phyloP scores from a whole-genome alignment of 2,329 filamentous ascomycete species.

The Sporothrix mexicana region DNA sequence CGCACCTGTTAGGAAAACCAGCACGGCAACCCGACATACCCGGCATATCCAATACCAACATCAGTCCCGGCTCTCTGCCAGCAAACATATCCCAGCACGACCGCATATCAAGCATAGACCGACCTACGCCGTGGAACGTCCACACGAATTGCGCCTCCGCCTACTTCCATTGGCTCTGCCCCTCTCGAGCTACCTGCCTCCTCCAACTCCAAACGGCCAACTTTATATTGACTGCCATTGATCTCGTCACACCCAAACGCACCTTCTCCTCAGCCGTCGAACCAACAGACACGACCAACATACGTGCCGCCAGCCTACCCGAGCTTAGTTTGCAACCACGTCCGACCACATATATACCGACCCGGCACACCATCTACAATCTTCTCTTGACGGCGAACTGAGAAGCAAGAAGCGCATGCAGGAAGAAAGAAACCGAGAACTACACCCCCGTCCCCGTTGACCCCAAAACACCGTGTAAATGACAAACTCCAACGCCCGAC shows the following conservation, averaged over 20 bases:
- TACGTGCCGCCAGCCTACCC: no score
- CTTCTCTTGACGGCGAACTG: background rate
- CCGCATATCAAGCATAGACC: conserved; percentile 9
- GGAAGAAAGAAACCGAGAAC: background rate
- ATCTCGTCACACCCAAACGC: background rate
- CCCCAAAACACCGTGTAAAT: conserved; percentile 45
- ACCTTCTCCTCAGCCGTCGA: background rate
- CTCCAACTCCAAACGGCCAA: background rate
- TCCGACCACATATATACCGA: background rate
- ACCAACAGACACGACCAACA: background rate
- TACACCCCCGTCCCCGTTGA: background rate
- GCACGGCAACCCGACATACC: conserved; percentile 1
- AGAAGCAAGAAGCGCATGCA: background rate
- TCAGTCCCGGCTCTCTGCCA: background rate
- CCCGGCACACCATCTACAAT: no score
- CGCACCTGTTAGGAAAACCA: background rate
- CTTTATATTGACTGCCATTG: background rate
- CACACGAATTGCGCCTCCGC: conserved; percentile 14
- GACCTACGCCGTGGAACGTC: background rate
- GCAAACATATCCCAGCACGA: background rate
- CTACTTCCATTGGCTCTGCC: conserved; percentile 2
- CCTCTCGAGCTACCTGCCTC: background rate
- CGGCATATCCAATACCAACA: background rate
- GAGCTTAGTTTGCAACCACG: no score
- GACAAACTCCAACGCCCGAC: conserved; percentile 51